Evolutionary conservation across 2,329 filamentous ascomycete genomes (phyloP).

Genomic region (Fusarium nematophilum): DNA sequence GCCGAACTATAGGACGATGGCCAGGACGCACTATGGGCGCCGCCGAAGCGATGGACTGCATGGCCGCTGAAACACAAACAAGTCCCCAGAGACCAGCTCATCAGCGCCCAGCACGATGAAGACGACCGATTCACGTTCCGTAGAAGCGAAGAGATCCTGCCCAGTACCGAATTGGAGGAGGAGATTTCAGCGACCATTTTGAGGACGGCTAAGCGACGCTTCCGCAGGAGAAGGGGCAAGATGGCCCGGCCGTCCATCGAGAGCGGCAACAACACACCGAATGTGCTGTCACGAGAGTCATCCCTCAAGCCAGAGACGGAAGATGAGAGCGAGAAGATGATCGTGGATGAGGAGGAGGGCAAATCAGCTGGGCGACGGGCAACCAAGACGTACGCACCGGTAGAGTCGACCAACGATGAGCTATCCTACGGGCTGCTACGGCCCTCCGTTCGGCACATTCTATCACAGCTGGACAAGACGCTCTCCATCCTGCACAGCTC

Average conservation of each 20-base stretch:
- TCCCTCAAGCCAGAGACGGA: slow-evolving; percentile 29
- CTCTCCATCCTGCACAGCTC: slow-evolving; percentile 77
- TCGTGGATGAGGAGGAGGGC: slow-evolving; percentile 3
- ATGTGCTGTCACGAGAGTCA: slow-evolving; percentile 26
- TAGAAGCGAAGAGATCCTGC: slow-evolving; percentile 54
- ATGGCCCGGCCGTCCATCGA: slow-evolving; percentile 36
- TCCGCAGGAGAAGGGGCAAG: slow-evolving; percentile 49
- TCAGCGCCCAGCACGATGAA: slow-evolving; percentile 57
- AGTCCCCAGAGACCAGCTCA: slow-evolving; percentile 70
- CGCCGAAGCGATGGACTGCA: slow-evolving; percentile 78
- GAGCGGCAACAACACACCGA: slow-evolving; percentile 15
- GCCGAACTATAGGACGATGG: slow-evolving; percentile 42
- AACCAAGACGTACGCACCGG: slow-evolving; percentile 56
- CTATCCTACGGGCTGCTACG: slow-evolving; percentile 71
- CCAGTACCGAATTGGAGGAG: slow-evolving; percentile 75
- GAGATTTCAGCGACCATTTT: slow-evolving; percentile 75
- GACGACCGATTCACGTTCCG: slow-evolving; percentile 65
- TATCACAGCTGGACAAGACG: slow-evolving; percentile 76
- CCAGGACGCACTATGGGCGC: slow-evolving; percentile 57
- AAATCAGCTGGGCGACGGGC: neutral
- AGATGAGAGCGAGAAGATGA: slow-evolving; percentile 33
- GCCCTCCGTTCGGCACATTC: slow-evolving; percentile 76
- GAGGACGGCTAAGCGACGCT: slow-evolving; percentile 74
- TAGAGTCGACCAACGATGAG: slow-evolving; percentile 77
- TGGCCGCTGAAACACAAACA: slow-evolving; percentile 78